A percentile compares a stretch with the other conserved stretches of the same genome.
Conservation (phyloP, 2,329 filamentous ascomycete genomes). For the Diaporthe citriasiana region DNA sequence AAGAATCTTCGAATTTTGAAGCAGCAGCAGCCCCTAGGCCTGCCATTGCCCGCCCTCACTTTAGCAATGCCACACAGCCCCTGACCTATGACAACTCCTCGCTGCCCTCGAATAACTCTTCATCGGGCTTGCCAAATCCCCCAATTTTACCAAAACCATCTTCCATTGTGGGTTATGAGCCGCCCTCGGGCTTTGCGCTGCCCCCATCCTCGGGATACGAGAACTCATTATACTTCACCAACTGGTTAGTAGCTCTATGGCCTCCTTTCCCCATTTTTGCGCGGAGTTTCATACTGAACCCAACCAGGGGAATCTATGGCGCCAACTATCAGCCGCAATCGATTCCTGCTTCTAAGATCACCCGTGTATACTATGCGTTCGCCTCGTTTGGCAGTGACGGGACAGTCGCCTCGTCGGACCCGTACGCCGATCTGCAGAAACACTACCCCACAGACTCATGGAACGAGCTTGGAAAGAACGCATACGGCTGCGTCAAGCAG, state of each 20-base stretch:
- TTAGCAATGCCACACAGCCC: slow-evolving; percentile 12
- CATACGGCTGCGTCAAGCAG: slow-evolving; percentile 84
- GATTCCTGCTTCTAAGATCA: slow-evolving; percentile 77
- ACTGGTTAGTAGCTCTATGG: slow-evolving; percentile 59
- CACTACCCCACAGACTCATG: slow-evolving; percentile 77
- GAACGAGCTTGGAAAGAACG: slow-evolving; percentile 70
- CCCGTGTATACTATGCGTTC: slow-evolving; percentile 78
- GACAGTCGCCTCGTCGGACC: slow-evolving; percentile 69
- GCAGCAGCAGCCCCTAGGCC: neutral
- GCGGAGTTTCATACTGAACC: neutral
- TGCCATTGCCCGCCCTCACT: slow-evolving; percentile 1
- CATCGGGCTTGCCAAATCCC: neutral
- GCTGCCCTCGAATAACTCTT: neutral
- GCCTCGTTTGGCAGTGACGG: slow-evolving; percentile 62
- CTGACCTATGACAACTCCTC: slow-evolving; percentile 16
- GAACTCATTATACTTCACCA: slow-evolving; percentile 68
- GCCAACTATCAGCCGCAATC: slow-evolving; percentile 74
- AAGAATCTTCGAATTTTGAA: neutral
- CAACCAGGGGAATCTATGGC: slow-evolving; percentile 56
- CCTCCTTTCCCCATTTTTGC: neutral
- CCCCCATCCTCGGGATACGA: slow-evolving; percentile 43
- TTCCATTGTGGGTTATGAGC: slow-evolving; percentile 35
- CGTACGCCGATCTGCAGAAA: slow-evolving; percentile 75
- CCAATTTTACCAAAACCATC: slow-evolving; percentile 1
- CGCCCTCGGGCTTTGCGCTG: slow-evolving; percentile 1